Conservation (phyloP, 768 basidiomycete genomes). For the Mycena galericulata region DNA sequence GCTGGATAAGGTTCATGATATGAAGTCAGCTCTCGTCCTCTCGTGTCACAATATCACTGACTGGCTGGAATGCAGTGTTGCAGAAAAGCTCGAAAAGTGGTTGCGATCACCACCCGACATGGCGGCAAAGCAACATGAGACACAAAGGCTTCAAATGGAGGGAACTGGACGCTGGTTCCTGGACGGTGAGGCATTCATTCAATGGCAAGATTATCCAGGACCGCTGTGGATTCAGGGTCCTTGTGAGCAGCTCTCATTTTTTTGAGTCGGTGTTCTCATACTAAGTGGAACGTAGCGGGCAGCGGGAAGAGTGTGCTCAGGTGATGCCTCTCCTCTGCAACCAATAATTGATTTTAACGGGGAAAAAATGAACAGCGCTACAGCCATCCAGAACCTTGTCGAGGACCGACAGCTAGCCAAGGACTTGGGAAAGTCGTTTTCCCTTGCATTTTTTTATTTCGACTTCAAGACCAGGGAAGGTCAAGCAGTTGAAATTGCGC, state of each 20-base stretch:
- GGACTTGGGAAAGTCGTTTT: neutral
- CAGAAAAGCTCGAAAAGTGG: conserved; percentile 7
- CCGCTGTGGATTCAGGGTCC: conserved; percentile 14
- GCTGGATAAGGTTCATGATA: conserved; percentile 1
- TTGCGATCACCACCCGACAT: conserved; percentile 3
- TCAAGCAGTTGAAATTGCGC: neutral
- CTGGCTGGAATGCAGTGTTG: neutral
- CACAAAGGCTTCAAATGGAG: conserved; percentile 1
- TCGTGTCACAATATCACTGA: neutral
- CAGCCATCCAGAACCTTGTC: neutral
- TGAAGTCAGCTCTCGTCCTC: neutral
- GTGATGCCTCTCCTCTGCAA: neutral
- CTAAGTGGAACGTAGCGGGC: conserved; percentile 11
- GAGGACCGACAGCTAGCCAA: neutral
- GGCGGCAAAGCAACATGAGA: neutral
- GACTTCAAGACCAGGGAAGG: conserved; percentile 1
- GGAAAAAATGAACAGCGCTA: neutral
- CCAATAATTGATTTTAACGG: neutral
- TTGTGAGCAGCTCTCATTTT: neutral
- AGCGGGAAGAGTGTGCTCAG: conserved; percentile 21
- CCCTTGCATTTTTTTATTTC: conserved; percentile 18
- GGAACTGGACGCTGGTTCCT: conserved; percentile 10
- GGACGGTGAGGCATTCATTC: neutral
- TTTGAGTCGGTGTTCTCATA: neutral
- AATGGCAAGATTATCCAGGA: conserved; percentile 21